Percentiles rank a stretch among this genome's conserved stretches.
Evolutionary conservation across 2,329 filamentous ascomycete genomes (phyloP).

Genomic region (Sporothrix luriei): DNA sequence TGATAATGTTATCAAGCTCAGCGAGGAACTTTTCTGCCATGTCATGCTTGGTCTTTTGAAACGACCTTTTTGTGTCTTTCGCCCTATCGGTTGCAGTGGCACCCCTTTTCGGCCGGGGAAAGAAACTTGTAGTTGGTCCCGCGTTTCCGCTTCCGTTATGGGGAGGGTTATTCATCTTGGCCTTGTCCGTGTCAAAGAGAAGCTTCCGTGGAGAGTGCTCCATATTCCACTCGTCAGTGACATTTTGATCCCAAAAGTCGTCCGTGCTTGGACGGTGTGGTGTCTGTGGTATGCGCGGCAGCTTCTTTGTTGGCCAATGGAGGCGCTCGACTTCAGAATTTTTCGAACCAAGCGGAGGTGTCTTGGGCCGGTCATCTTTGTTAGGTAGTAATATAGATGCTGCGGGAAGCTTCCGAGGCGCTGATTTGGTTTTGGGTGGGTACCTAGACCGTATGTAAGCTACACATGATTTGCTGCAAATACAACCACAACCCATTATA

Average conservation of each 20-base stretch:
- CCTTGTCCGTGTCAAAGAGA: slow-evolving; percentile 38
- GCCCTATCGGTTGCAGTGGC: slow-evolving; percentile 42
- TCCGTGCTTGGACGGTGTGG: slow-evolving; percentile 59
- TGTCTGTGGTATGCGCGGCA: slow-evolving; percentile 54
- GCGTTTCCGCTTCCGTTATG: slow-evolving; percentile 7
- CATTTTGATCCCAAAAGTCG: slow-evolving; percentile 61
- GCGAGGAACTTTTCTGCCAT: slow-evolving; percentile 65
- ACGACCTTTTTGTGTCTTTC: slow-evolving; percentile 58
- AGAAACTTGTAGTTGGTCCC: no score
- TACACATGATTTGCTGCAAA: background rate
- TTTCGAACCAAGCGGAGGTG: slow-evolving; percentile 36
- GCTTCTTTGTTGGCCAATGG: slow-evolving; percentile 43
- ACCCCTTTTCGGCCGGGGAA: slow-evolving; percentile 38
- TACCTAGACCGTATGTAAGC: background rate
- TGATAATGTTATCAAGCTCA: slow-evolving; percentile 69
- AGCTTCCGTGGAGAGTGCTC: slow-evolving; percentile 50
- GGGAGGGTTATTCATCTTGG: slow-evolving; percentile 2
- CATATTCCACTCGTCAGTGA: slow-evolving; percentile 66
- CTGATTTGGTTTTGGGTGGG: background rate
- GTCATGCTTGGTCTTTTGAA: slow-evolving; percentile 62
- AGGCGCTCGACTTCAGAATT: slow-evolving; percentile 36
- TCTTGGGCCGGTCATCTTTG: slow-evolving; percentile 28
- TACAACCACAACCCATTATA: background rate
- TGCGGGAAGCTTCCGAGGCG: background rate
- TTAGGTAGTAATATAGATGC: background rate